phyloP scores from a whole-genome alignment of 2,329 filamentous ascomycete species.

The Cercospora nicotianae region DNA sequence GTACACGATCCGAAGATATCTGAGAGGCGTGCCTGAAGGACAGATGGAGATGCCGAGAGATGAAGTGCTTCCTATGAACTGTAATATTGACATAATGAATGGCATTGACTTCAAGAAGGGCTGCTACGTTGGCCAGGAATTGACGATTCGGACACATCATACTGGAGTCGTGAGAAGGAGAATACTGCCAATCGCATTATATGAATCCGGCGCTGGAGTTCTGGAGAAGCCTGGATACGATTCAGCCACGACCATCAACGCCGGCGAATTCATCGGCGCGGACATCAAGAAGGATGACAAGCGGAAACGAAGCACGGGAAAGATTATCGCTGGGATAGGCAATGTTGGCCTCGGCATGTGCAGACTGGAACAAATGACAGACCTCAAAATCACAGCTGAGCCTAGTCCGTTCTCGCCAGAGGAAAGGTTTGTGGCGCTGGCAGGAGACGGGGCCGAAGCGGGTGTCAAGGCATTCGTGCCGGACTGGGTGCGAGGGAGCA shows the following conservation, averaged over 20 bases:
- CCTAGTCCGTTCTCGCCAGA: constrained; percentile 59
- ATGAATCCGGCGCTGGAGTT: constrained; percentile 50
- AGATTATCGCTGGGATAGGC: constrained; percentile 74
- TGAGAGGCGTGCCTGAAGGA: constrained; percentile 82
- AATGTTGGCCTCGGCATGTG: constrained; percentile 87
- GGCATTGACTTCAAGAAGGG: constrained; percentile 93
- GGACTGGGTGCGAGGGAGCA: constrained; percentile 62
- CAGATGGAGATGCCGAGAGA: constrained; percentile 72
- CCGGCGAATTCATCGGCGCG: constrained; percentile 27
- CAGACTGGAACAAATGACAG: constrained; percentile 87
- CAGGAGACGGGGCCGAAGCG: constrained; percentile 29
- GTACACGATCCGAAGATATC: constrained; percentile 75
- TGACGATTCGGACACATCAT: constrained; percentile 93
- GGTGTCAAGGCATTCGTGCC: constrained; percentile 69
- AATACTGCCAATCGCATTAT: constrained; percentile 76
- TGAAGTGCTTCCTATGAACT: constrained; percentile 78
- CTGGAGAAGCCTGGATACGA: constrained; percentile 52
- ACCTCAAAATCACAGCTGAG: constrained; percentile 69
- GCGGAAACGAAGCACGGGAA: constrained; percentile 70
- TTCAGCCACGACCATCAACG: constrained; percentile 26
- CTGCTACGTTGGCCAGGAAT: constrained; percentile 94
- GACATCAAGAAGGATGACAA: constrained; percentile 57
- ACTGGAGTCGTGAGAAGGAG: constrained; percentile 91
- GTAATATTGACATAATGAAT: constrained; percentile 80
- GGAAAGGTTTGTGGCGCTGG: constrained; percentile 50